These are phyloP conservation scores for Turritis glabra DNA, from an alignment of 345 rosid genomes.

Conservation along the genomic window DNA sequence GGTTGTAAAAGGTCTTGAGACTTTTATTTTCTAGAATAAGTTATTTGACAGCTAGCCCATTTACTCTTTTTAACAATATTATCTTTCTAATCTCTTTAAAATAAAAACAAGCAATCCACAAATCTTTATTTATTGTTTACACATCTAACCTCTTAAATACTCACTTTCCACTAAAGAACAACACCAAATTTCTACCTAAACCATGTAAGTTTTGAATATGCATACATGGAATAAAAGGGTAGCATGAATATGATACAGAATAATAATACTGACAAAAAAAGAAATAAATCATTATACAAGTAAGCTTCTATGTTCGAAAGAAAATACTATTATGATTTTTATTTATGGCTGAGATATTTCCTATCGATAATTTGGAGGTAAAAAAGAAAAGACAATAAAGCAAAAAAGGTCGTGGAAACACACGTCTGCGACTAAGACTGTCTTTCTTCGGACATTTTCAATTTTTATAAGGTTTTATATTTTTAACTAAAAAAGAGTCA, in stretches of 20 bases:
- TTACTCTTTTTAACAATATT: constrained; percentile 8
- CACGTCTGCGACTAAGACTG: constrained; percentile 5
- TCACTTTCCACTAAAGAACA: neutral
- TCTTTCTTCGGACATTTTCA: constrained; percentile 2
- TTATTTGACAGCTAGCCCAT: neutral
- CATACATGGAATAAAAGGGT: neutral
- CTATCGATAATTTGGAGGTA: neutral
- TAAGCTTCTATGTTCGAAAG: neutral
- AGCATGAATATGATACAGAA: neutral
- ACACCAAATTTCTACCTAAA: constrained; percentile 12
- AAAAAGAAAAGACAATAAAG: neutral
- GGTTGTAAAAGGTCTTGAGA: constrained; percentile 6
- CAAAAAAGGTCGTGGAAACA: constrained; percentile 19
- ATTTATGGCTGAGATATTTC: neutral
- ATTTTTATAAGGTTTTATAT: neutral
- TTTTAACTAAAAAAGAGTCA: constrained; percentile 3
- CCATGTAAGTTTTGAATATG: constrained; percentile 16
- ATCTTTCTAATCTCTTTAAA: constrained; percentile 11
- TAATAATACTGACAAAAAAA: neutral
- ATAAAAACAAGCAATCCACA: constrained; percentile 5
- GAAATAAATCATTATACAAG: neutral
- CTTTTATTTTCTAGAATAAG: constrained; percentile 27
- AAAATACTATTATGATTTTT: neutral
- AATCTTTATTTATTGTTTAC: neutral
- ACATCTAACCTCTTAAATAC: neutral